Evolutionary conservation across 2,329 filamentous ascomycete genomes (phyloP).

Genomic region (Fusarium compactum): DNA sequence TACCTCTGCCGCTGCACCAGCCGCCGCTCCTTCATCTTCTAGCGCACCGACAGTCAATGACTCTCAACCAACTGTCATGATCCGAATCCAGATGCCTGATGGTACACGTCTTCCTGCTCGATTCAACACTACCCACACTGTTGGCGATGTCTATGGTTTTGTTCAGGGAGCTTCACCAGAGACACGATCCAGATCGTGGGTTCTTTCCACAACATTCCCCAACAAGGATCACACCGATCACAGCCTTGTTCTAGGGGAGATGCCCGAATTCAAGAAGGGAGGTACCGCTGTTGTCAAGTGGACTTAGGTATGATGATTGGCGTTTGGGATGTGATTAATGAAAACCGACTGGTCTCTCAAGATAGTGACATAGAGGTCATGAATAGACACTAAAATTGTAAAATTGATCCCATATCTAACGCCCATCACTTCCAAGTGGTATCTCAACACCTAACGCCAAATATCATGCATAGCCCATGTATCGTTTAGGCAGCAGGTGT

Average conservation of each 20-base stretch:
- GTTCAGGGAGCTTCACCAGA: constrained; percentile 73
- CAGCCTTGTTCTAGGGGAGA: constrained; percentile 66
- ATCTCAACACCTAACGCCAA: constrained; percentile 47
- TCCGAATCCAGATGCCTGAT: constrained; percentile 83
- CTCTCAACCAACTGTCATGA: constrained; percentile 74
- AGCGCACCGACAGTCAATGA: constrained; percentile 64
- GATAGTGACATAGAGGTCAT: constrained; percentile 29
- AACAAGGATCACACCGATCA: constrained; percentile 83
- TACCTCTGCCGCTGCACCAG: constrained; percentile 27
- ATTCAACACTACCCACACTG: constrained; percentile 83
- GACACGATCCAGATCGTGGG: constrained; percentile 71
- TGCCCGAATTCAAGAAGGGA: constrained; percentile 74
- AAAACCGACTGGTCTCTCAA: constrained; percentile 1
- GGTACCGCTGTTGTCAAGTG: constrained; percentile 75
- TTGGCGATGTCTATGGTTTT: constrained; percentile 83
- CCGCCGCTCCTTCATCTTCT: constrained; percentile 53
- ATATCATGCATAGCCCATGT: neutral
- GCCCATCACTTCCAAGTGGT: constrained; percentile 41
- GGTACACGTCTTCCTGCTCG: constrained; percentile 81
- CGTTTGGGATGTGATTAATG: constrained; percentile 35
- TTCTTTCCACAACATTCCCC: constrained; percentile 85
- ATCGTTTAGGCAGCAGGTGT: constrained; percentile 20
- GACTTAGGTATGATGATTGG: constrained; percentile 47
- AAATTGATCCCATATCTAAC: constrained; percentile 25
- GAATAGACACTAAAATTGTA: constrained; percentile 17